phyloP scores from a whole-genome alignment of 352 stramenopile species.

The Globisporangium echinulatum region DNA sequence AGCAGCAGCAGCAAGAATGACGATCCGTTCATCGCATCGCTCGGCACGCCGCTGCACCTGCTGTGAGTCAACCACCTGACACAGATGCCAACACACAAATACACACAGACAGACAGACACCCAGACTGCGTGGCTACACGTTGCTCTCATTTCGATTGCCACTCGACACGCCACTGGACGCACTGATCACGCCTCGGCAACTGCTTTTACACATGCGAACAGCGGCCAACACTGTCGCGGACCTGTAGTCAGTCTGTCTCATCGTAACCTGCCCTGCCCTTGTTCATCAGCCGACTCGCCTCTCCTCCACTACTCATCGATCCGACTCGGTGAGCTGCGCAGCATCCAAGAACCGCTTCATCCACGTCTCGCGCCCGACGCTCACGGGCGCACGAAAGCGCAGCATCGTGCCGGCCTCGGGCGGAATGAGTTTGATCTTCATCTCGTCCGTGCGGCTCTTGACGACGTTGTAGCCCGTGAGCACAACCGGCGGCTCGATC shows the following conservation, averaged over 20 bases:
- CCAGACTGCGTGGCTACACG: no score
- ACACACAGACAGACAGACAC: no score
- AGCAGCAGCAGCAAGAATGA: background rate
- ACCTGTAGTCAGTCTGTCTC: no score
- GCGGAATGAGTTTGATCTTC: slow-evolving; percentile 74
- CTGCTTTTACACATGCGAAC: no score
- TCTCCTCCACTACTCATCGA: background rate
- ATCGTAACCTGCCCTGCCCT: background rate
- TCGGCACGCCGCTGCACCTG: slow-evolving; percentile 26
- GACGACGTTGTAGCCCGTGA: slow-evolving; percentile 65
- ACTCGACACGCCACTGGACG: no score
- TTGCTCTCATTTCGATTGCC: no score
- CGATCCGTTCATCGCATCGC: slow-evolving; percentile 23
- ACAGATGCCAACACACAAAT: background rate
- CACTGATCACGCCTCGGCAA: no score
- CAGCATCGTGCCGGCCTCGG: slow-evolving; percentile 59
- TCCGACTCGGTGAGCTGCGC: slow-evolving; percentile 30
- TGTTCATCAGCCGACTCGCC: background rate
- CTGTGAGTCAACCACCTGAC: background rate
- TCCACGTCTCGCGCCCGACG: slow-evolving; percentile 67
- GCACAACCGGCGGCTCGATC: slow-evolving; percentile 38
- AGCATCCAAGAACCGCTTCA: slow-evolving; percentile 69
- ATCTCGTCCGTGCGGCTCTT: slow-evolving; percentile 71
- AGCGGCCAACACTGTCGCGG: no score
- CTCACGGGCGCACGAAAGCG: slow-evolving; percentile 67